Percentiles rank a stretch among this genome's conserved stretches.
These are phyloP conservation scores for Pseudogymnoascus verrucosus DNA, from an alignment of 2,329 filamentous ascomycete genomes.

Conservation along the genomic window DNA sequence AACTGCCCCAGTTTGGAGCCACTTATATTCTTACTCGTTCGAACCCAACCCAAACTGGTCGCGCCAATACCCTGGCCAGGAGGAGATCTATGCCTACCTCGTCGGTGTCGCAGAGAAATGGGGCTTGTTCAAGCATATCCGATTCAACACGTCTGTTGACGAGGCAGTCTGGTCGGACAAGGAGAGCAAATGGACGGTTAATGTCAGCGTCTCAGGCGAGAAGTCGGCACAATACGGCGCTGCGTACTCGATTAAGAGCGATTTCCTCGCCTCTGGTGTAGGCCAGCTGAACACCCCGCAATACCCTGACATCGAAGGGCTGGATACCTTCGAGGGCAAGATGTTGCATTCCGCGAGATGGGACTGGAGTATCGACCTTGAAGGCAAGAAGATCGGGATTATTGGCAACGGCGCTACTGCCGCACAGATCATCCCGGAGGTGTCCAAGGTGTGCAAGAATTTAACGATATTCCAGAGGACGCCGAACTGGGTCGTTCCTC, in stretches of 20 bases:
- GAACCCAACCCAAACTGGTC: constrained; percentile 52
- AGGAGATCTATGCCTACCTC: constrained; percentile 51
- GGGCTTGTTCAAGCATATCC: constrained; percentile 46
- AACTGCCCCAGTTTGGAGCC: constrained; percentile 33
- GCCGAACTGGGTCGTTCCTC: constrained; percentile 51
- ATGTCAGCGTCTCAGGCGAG: constrained; percentile 39
- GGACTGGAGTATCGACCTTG: constrained; percentile 50
- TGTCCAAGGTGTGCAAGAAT: constrained; percentile 40
- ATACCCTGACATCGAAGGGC: constrained; percentile 40
- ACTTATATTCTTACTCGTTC: constrained; percentile 53
- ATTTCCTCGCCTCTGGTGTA: constrained; percentile 50
- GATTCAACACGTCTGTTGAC: constrained; percentile 48
- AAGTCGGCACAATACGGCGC: constrained; percentile 48
- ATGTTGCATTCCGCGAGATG: constrained; percentile 48
- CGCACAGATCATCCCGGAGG: constrained; percentile 50
- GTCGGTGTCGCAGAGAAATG: constrained; percentile 44
- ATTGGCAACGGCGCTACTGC: constrained; percentile 53
- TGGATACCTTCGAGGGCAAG: constrained; percentile 38
- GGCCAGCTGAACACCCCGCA: constrained; percentile 51
- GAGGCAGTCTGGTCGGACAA: constrained; percentile 46
- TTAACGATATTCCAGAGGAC: constrained; percentile 50
- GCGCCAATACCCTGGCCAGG: constrained; percentile 49
- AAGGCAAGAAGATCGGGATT: constrained; percentile 47
- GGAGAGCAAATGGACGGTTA: constrained; percentile 42
- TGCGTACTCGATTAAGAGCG: constrained; percentile 44